Evolutionary conservation across 768 basidiomycete genomes (phyloP).

Genomic region (Boletus rubroflammeus): DNA sequence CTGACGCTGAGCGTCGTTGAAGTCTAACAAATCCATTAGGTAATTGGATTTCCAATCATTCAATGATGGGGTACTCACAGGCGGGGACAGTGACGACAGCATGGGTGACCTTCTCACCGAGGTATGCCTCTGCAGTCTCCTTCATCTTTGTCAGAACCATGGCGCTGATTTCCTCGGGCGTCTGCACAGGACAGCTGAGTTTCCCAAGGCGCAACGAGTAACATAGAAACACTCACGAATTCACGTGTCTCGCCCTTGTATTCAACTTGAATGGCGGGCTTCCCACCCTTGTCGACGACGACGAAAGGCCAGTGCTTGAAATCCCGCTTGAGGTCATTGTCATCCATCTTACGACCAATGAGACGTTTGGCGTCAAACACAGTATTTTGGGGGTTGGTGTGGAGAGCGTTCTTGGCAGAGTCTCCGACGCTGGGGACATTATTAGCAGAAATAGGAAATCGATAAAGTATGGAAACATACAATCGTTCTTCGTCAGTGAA

Average conservation of each 20-base stretch:
- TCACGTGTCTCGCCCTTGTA: constrained; percentile 77
- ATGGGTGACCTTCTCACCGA: constrained; percentile 93
- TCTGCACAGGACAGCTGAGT: constrained; percentile 39
- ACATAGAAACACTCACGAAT: constrained; percentile 58
- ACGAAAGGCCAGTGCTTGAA: constrained; percentile 92
- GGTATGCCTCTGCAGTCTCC: constrained; percentile 98
- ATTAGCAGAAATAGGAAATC: not conserved
- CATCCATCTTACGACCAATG: constrained; percentile 83
- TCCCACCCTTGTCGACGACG: constrained; percentile 73
- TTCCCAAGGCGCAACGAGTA: not conserved
- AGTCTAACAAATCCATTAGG: constrained; percentile 58
- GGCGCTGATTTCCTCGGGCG: constrained; percentile 91
- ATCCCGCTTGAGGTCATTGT: constrained; percentile 76
- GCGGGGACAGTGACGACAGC: constrained; percentile 98
- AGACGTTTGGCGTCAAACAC: constrained; percentile 97
- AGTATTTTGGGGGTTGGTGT: constrained; percentile 88
- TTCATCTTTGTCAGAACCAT: constrained; percentile 99
- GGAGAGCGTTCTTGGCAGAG: constrained; percentile 93
- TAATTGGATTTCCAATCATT: not conserved
- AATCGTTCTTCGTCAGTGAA: constrained; percentile 79
- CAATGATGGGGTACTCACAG: constrained; percentile 45
- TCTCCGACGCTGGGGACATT: constrained; percentile 66
- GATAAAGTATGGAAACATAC: constrained; percentile 19
- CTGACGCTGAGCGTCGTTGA: constrained; percentile 99
- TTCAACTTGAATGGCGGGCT: constrained; percentile 73